These are phyloP conservation scores for Penicillium sp. DNA, from an alignment of 2,329 filamentous ascomycete species.

Conservation along the genomic window DNA sequence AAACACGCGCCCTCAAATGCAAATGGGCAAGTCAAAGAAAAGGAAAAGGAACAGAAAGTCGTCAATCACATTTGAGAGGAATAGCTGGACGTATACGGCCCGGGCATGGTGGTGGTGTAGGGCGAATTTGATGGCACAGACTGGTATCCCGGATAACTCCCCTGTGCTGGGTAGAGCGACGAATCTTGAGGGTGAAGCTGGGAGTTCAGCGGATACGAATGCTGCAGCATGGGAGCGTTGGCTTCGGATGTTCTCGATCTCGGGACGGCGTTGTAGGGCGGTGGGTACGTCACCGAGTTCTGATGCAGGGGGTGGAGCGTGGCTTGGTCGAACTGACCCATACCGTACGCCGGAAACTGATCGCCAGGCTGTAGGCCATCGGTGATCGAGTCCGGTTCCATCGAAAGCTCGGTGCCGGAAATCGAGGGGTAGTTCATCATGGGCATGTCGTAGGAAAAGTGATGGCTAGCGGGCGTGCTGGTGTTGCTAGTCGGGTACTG, in stretches of 20 bases:
- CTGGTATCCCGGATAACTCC: slow-evolving; percentile 17
- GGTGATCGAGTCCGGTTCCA: slow-evolving; percentile 30
- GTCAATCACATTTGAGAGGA: slow-evolving; percentile 20
- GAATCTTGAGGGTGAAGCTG: slow-evolving; percentile 9
- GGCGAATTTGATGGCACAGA: slow-evolving; percentile 17
- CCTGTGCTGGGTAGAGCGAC: slow-evolving; percentile 15
- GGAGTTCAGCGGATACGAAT: slow-evolving; percentile 23
- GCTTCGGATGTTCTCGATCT: slow-evolving; percentile 20
- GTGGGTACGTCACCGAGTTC: slow-evolving; percentile 35
- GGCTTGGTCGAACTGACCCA: slow-evolving; percentile 16
- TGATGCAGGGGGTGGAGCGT: slow-evolving; percentile 27
- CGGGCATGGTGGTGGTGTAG: slow-evolving; percentile 22
- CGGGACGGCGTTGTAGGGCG: slow-evolving; percentile 31
- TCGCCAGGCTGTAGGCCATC: slow-evolving; percentile 17
- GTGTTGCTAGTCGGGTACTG: slow-evolving; percentile 5
- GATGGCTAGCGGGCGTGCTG: slow-evolving; percentile 7
- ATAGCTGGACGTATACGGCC: slow-evolving; percentile 19
- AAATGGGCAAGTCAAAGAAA: slow-evolving; percentile 4
- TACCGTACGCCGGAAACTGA: slow-evolving; percentile 15
- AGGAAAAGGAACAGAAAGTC: slow-evolving; percentile 1
- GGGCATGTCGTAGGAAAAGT: slow-evolving; percentile 13
- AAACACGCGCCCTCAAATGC: slow-evolving; percentile 13
- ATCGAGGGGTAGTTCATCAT: slow-evolving; percentile 23
- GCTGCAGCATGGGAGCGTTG: slow-evolving; percentile 22
- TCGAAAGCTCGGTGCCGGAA: slow-evolving; percentile 24